Base-by-base conservation (phyloP, 768 basidiomycete genomes). In the Tylopilus felleus region DNA sequence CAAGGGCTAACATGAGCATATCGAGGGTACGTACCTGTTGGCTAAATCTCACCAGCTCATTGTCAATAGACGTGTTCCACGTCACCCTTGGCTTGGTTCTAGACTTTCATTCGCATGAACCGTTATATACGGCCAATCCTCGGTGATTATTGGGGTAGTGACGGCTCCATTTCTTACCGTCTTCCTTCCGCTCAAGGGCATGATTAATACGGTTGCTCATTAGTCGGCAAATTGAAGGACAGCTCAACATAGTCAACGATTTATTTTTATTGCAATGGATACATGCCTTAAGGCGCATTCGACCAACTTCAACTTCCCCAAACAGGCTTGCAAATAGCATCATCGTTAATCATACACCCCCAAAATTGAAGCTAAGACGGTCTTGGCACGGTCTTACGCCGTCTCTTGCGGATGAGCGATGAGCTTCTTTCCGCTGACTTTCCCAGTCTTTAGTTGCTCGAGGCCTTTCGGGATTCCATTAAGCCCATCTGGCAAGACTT, bases 341-440 rank as follows among this genome's bases (percentile, higher is more conserved):
- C 47, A 12, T 21, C 16, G 27, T 48, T 59, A 60, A 42, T 65
- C 61, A 5, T 68, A 66, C 57, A 68, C 52, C 5, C 47, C 35
- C 25, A 23, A 3, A 33, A 8, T 27, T 19, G 22, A 44, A 23
- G 33, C 38, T n/a, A 14, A 31, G 8, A 38, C 17, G 16, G 27
- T 31, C 46, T 14, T 22, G 28, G 22, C 19, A 36, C 6, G 12
- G 6, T 22, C 56, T 56, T 47, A 69, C 48, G 39, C 55, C 8
- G 71, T 73, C 36, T 78, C 74, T 52, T 72, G 71, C 17, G 77
- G 78, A 49, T 65, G 72, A 1, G 55, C 74, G 9, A 81, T 69
- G 19, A 80, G 59, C 60, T 81, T 81, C 16, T 55, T 61, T 5
- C 73, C 78, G n/a, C 76, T 78, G 28, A 79, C 67, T 50, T 74